Conservation (phyloP, 495 filamentous ascomycete species). For the Schizothecium vesticola region DNA sequence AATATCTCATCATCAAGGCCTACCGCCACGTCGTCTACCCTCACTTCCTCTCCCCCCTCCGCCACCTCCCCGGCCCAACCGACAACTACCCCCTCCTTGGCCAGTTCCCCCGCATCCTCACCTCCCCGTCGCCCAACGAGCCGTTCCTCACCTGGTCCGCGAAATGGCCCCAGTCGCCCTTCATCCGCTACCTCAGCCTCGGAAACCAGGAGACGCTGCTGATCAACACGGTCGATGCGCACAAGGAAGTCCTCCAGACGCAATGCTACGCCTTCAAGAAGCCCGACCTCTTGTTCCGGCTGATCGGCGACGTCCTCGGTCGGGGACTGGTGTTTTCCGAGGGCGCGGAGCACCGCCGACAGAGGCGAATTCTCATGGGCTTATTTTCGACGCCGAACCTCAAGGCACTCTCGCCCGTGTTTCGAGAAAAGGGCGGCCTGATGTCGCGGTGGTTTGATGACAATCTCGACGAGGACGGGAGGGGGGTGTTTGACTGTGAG, state of each 20-base stretch:
- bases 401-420: neutral
- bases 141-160: conserved; percentile 21
- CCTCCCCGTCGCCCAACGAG: conserved; percentile 2
- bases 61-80: conserved; percentile 20
- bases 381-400: conserved; percentile 21
- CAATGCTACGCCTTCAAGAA: conserved; percentile 33
- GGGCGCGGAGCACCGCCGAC: conserved; percentile 26
- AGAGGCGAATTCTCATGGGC: conserved; percentile 20
- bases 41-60: conserved; percentile 19
- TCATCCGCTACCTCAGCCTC: conserved; percentile 33
- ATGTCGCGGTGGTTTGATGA: neutral
- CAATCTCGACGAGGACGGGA: neutral
- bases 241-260: conserved; percentile 34
- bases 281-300: conserved; percentile 25
- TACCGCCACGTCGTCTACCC: conserved; percentile 22
- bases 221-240: conserved; percentile 30
- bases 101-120: neutral
- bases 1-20: conserved; percentile 8
- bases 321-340: conserved; percentile 31
- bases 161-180: conserved; percentile 31
- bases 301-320: conserved; percentile 30
- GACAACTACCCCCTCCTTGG: conserved; percentile 4
- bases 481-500: neutral
- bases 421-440: conserved; percentile 1
- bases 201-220: conserved; percentile 31